Base-by-base conservation (phyloP, 495 filamentous ascomycete species). In the Penicillium cinerascens region DNA sequence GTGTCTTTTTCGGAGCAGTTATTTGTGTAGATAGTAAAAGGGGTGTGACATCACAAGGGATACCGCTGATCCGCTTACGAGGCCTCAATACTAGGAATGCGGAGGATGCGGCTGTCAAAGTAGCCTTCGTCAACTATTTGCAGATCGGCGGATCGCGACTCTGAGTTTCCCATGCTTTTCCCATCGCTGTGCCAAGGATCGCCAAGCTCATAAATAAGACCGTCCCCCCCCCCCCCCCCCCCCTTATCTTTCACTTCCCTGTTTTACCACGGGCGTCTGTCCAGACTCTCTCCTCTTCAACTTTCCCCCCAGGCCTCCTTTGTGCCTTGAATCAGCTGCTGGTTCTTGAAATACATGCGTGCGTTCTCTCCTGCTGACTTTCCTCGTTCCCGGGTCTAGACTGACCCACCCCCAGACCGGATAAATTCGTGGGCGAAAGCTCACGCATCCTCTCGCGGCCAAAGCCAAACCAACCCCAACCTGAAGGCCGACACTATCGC, bases 401-500 rank as follows among this genome's bases (percentile, higher is more conserved):
- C 50, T 58, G 37, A 58, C 67, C 60, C 41, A 60, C 55, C 35
- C n/a, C 43, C 42, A 75, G 72, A 75, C 72, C 70, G 67, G 49
- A 72, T 73, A 71, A 61, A 67, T 54, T 72, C 72, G 72, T 75
- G 72, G 72, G 72, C 72, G 72, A 75, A 73, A 75, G 72, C 72
- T 75, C 72, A 75, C 72, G 70, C 72, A 16, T 70, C 66, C 23
- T 63, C 58, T 56, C 53, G 45, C 40, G 45, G 38, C 42, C 50
- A 47, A 45, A 39, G 45, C 42, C 50, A 47, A 45, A 39, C 45
- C 52, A 42, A 44, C 27, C 47, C 47, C 26, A 37, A 39, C 44
- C 29, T 4, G 9, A 33, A 33, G 29, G 29, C 29, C 10, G 29
- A 33, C 8, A 1, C 27, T 6, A 25, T 40, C 15, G 18, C 40